Conservation (phyloP, 2,329 filamentous ascomycete genomes). For the Aspergillus sp. region DNA sequence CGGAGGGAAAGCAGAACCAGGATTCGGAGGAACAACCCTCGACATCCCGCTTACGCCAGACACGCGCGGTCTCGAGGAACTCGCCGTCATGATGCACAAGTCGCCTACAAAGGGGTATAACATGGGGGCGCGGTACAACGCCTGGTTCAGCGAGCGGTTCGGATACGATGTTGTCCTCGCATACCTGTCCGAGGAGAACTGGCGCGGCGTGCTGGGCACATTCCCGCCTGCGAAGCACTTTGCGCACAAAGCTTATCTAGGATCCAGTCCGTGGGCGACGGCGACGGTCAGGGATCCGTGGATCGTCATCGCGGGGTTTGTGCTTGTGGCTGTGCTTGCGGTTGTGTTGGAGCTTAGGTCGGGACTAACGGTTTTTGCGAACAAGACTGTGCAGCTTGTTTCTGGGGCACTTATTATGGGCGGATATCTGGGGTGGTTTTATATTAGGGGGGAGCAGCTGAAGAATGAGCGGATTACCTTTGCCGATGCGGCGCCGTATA, state of each 20-base stretch:
- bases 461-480: slow-evolving; percentile 36
- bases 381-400: neutral
- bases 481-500: slow-evolving; percentile 59
- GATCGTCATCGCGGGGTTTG: neutral
- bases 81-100: slow-evolving; percentile 63
- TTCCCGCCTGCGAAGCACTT: slow-evolving; percentile 51
- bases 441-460: neutral
- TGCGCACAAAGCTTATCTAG: slow-evolving; percentile 18
- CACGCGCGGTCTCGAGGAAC: slow-evolving; percentile 48
- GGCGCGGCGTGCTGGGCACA: slow-evolving; percentile 66
- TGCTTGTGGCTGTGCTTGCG: neutral
- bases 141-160: slow-evolving; percentile 71
- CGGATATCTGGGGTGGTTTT: neutral
- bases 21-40: slow-evolving; percentile 37
- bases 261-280: neutral
- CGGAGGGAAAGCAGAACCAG: slow-evolving; percentile 9
- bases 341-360: neutral
- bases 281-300: no score
- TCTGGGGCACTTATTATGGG: neutral
- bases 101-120: slow-evolving; percentile 64
- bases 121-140: slow-evolving; percentile 64
- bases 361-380: neutral
- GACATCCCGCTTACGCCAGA: slow-evolving; percentile 63
- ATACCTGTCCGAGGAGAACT: slow-evolving; percentile 64
- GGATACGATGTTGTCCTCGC: slow-evolving; percentile 65